Conservation (phyloP, 345 rosid species). For the Pugionium cornutum region DNA sequence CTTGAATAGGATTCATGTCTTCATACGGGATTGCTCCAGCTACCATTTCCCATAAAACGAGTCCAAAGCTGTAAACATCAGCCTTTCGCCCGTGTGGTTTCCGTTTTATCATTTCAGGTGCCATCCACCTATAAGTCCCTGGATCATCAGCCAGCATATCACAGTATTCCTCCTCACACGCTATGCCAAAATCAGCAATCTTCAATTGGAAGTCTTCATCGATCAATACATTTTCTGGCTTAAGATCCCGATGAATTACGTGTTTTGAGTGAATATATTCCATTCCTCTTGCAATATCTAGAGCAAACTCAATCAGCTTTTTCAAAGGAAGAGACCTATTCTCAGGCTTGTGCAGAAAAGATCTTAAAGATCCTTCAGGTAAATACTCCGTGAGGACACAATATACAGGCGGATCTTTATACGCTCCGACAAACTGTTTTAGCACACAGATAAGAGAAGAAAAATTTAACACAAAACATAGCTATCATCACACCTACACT, state of each 20-base stretch:
- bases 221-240: constrained; percentile 85
- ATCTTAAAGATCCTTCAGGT: constrained; percentile 76
- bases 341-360: constrained; percentile 88
- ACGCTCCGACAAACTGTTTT: constrained; percentile 64
- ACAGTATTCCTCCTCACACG: constrained; percentile 78
- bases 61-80: constrained; percentile 90
- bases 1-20: constrained; percentile 96
- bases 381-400: constrained; percentile 64
- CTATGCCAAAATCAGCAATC: constrained; percentile 95
- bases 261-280: constrained; percentile 82
- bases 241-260: constrained; percentile 89
- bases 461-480: neutral
- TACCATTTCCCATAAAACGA: constrained; percentile 91
- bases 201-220: constrained; percentile 66
- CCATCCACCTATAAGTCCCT: constrained; percentile 98
- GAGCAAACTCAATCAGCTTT: constrained; percentile 57
- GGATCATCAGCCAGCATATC: constrained; percentile 84
- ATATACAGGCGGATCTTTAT: constrained; percentile 69
- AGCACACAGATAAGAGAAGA: constrained; percentile 32
- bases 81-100: constrained; percentile 80
- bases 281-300: constrained; percentile 49
- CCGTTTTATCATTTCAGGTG: constrained; percentile 95
- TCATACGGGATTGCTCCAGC: constrained; percentile 87
- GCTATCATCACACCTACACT: neutral
- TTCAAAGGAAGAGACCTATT: constrained; percentile 59